phyloP scores from a whole-genome alignment of 208 protist genomes.

The Trichomonas vaginalis region DNA sequence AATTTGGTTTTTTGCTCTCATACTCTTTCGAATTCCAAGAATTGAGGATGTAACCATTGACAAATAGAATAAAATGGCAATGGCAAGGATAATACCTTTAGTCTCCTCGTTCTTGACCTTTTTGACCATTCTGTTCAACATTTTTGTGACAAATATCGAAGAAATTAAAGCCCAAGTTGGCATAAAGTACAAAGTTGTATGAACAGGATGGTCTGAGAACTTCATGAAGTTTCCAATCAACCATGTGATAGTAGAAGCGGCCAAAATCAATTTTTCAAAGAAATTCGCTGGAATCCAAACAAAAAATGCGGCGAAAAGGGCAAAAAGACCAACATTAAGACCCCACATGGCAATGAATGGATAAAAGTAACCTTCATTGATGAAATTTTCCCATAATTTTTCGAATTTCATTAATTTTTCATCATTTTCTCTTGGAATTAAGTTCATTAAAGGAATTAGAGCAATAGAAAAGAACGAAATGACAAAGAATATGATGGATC shows the following conservation, averaged over 20 bases:
- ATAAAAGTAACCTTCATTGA: background rate
- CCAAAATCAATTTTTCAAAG: background rate
- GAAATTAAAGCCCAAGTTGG: background rate
- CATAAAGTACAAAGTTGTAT: background rate
- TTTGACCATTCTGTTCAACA: background rate
- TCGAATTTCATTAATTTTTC: background rate
- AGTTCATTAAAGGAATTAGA: background rate
- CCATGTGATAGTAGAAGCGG: background rate
- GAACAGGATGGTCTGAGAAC: background rate
- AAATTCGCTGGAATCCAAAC: background rate
- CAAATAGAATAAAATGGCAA: background rate
- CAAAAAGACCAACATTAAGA: background rate
- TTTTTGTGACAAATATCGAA: background rate
- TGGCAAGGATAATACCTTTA: background rate
- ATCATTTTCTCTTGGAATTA: background rate
- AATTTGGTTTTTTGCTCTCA: background rate
- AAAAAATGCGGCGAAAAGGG: background rate
- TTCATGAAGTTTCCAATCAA: background rate
- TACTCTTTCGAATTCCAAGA: background rate
- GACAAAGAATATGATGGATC: background rate
- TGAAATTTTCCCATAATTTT: background rate
- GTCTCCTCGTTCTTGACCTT: background rate
- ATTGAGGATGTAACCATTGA: background rate
- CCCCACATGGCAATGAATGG: background rate
- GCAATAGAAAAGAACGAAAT: background rate